Conservation (phyloP, 164 flowering plant species). For the Macadamia tetraphylla region DNA sequence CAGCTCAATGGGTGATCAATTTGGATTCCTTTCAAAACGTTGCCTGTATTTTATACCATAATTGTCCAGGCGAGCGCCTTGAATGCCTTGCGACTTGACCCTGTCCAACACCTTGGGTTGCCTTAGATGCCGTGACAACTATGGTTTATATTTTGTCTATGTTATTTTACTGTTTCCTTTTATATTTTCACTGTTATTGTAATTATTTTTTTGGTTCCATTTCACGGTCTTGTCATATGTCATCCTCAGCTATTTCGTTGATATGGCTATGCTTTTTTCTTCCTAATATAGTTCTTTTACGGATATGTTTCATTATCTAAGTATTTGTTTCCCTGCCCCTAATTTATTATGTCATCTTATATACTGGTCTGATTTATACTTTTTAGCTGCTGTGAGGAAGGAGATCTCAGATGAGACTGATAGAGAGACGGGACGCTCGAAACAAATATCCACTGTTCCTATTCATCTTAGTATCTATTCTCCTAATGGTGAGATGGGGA, state of each 20-base stretch:
- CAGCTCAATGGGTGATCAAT: neutral
- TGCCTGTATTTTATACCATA: neutral
- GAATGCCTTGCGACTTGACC: too few relatives aligned
- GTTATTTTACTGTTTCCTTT: neutral
- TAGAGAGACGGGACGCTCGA: conserved; percentile 81
- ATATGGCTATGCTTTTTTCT: neutral
- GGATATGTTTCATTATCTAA: neutral
- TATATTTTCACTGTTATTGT: neutral
- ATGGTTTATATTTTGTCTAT: neutral
- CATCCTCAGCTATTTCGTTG: neutral
- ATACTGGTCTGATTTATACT: conserved; percentile 6
- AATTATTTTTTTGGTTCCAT: neutral
- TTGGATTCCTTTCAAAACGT: neutral
- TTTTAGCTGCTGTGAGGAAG: conserved; percentile 84
- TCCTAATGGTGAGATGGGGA: conserved; percentile 60
- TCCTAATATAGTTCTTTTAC: neutral
- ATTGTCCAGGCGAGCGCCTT: too few relatives aligned
- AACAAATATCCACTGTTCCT: conserved; percentile 75
- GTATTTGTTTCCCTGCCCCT: neutral
- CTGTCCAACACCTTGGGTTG: too few relatives aligned
- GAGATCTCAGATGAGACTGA: conserved; percentile 96
- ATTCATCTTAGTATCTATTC: conserved; percentile 93
- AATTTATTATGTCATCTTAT: neutral
- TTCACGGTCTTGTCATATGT: neutral
- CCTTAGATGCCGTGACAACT: too few relatives aligned